These are phyloP conservation scores for Mucor piriformis DNA, from an alignment of 371 early-diverging fungal species.

Conservation along the genomic window DNA sequence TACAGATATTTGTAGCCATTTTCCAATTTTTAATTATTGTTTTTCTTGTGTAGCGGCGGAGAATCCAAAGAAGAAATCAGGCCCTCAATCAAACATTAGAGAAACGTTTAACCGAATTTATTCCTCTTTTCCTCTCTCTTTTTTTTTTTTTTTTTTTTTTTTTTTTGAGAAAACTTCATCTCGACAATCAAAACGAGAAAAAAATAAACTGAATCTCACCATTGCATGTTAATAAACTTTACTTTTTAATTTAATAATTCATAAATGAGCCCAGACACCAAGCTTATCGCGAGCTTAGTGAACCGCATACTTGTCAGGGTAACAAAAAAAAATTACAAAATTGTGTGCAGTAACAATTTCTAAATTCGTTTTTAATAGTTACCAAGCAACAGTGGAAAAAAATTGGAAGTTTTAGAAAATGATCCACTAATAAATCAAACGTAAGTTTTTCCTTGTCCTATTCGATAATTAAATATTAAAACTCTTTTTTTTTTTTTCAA, in stretches of 20 bases:
- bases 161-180: constrained; percentile 1
- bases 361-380: constrained; percentile 36
- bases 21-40: neutral
- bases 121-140: neutral
- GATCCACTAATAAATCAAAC: constrained; percentile 70
- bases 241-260: neutral
- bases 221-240: constrained; percentile 3
- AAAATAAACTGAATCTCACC: neutral
- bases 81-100: neutral
- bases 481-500: neutral
- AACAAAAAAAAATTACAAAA: constrained; percentile 10
- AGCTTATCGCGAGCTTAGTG: constrained; percentile 47
- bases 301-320: constrained; percentile 43
- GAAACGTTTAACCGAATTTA: constrained; percentile 1
- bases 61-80: neutral
- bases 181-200: neutral
- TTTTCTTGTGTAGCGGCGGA: neutral
- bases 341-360: neutral
- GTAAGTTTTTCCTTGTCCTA: constrained; percentile 17
- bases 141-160: neutral
- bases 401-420: constrained; percentile 57
- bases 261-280: constrained; percentile 45
- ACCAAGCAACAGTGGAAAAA: constrained; percentile 59
- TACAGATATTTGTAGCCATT: too few species aligned
- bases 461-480: neutral